Base-by-base conservation (phyloP, 371 early-diverging fungal species). In the Mortierella sp. region DNA sequence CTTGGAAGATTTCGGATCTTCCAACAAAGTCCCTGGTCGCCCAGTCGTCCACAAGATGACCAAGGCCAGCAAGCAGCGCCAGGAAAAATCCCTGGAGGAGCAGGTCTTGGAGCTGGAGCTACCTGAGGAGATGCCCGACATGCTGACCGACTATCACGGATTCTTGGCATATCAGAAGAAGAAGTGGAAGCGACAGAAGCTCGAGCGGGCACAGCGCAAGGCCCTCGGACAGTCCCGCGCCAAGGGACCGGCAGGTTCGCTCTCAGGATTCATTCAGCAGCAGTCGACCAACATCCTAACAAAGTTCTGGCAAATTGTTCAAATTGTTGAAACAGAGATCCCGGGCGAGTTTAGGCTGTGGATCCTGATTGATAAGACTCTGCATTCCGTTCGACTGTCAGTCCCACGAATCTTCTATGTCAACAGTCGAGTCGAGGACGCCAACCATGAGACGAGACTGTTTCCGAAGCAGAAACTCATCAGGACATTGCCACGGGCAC, bases 391-490 rank as follows among this genome's bases (percentile, higher is more conserved):
- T 34, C 84, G 88, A 2, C 56, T 99, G 4, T 75, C 86, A 0
- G 90, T 97, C 1, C 96, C 97, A 3, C 90, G 97, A 21, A 84
- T 83, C 5, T 90, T 98, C 42, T 97, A 93, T 62, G 86, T 97
- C 60, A 94, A 96, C 78, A 90, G 90, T 57, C 83, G 88, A 17
- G 86, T 88, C 8, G 80, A 88, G 19, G 83, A 88, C 30, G 79
- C 84, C 21, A 54, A 65, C 72, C 54, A 59, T 12, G 54, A 69
- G 56, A 49, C 62, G 41, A 31, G 72, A 44, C 50, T 72, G n/a
- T 72, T 70, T 21, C 67, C 72, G 0, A 64, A 72, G 43, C 75
- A 72, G 5, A 70, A 70, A 37, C 32, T 73, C 34, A 52, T 75
- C 31, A 43, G 65, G 11, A 64, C 70, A 6, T 53, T 81, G 12